Evolutionary conservation across 805 yeast species (phyloP).

Genomic region (Saccharomyces kudriavzevii): DNA sequence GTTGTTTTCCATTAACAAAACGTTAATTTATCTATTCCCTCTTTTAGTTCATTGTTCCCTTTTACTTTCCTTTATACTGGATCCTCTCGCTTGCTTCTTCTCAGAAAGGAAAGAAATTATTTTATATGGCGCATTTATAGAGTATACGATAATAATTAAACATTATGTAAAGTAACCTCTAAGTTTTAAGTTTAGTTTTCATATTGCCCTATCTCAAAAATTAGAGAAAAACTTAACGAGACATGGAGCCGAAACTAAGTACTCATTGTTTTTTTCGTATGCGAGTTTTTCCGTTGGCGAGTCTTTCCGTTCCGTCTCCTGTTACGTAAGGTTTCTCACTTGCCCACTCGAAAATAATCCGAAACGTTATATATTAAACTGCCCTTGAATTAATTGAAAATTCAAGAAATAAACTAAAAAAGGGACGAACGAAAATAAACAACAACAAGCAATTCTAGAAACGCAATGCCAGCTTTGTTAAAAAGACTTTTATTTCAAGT

Average conservation of each 20-base stretch:
- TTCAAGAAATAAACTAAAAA: background rate
- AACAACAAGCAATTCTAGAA: background rate
- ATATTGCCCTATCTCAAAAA: background rate
- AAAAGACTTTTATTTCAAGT: conserved; percentile 29
- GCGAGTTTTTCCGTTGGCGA: background rate
- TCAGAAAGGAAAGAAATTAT: background rate
- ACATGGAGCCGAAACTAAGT: background rate
- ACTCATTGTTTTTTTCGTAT: background rate
- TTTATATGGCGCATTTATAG: background rate
- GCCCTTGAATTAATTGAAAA: background rate
- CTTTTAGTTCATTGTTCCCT: background rate
- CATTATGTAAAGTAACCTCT: background rate
- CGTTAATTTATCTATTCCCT: background rate
- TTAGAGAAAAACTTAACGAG: background rate
- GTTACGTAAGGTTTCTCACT: background rate
- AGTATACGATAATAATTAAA: background rate
- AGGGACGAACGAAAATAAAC: background rate
- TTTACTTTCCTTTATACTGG: background rate
- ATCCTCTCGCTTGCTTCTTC: background rate
- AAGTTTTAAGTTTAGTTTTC: background rate
- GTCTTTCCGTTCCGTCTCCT: background rate
- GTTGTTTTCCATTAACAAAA: background rate
- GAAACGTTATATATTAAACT: background rate
- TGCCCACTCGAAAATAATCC: background rate
- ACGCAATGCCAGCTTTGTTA: conserved; percentile 24